Base-by-base conservation (phyloP, 352 stramenopile genomes). In the Phytophthora rubi region DNA sequence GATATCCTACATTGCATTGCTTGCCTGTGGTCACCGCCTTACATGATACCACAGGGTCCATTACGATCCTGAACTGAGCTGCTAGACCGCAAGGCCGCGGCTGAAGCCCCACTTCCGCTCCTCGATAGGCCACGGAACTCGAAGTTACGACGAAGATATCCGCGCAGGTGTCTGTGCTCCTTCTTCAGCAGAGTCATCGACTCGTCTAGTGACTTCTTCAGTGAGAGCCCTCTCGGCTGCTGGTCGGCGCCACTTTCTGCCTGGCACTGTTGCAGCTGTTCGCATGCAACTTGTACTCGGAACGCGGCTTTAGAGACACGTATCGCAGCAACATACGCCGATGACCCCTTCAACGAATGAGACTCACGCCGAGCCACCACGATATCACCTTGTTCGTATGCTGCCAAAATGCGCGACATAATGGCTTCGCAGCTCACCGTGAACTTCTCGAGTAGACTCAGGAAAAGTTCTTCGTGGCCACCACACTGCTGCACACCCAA, bases 61-160 rank as follows among this genome's bases (percentile, higher is more conserved):
- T 71, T 68, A 15, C 52, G 58, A 51, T 79, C 70, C 8, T 79
- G 66, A 1, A 62, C 39, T 26, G 62, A 68, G 16, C 58, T 61
- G 16, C 49, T 57, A 16, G 42, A 18, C 35, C 33, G 68, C 32
- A 71, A 39, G 30, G 57, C 47, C 6, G 66, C 37, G 33, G 56
- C 53, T 16, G 70, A 64, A 18, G 70, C 59, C 28, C 61, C 61
- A 60, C 26, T 80, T 57, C 60, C 65, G 42, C 58, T 73, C 18
- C 65, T 67, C 28, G 68, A 53, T 7, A 75, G 53, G 15, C 55
- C 71, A 18, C 75, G 79, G 59, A 95, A 95, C 39, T 83, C 80
- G 62, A 94, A 95, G 69, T 95, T 95, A 62, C 88, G 88, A 3
- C 82, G 78, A 51, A 95, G 76, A 63, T 95, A 95, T 1, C 88